A percentile compares a stretch with the other conserved stretches of the same genome.
Evolutionary conservation across 106 monocot genomes (phyloP).

Genomic region (Gastrodia elata): DNA sequence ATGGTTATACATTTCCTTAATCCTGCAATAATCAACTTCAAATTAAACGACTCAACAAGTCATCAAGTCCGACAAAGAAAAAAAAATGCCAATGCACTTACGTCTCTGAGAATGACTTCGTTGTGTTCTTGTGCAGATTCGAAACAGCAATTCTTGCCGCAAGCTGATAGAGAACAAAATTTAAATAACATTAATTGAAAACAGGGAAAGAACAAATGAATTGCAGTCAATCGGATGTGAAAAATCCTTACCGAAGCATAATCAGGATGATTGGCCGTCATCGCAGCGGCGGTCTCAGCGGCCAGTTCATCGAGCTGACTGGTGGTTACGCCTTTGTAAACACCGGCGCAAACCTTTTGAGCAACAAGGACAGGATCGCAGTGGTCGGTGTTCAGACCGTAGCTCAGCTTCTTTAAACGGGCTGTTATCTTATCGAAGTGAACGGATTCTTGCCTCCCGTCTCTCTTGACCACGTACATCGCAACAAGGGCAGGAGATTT

Average conservation of each 20-base stretch:
- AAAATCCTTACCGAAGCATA: slow-evolving; percentile 53
- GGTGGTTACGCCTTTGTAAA: slow-evolving; percentile 89
- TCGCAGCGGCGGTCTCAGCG: slow-evolving; percentile 92
- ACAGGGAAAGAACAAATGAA: background rate
- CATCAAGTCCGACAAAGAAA: background rate
- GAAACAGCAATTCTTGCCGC: slow-evolving; percentile 95
- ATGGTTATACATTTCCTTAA: slow-evolving; percentile 79
- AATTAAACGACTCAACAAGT: background rate
- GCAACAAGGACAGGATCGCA: slow-evolving; percentile 86
- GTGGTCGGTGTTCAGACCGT: slow-evolving; percentile 84
- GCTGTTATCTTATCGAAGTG: slow-evolving; percentile 99
- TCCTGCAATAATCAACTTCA: slow-evolving; percentile 24
- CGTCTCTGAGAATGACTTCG: slow-evolving; percentile 92
- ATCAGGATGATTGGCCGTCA: slow-evolving; percentile 86
- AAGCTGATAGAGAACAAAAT: slow-evolving; percentile 31
- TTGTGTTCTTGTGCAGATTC: slow-evolving; percentile 94
- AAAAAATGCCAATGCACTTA: slow-evolving; percentile 17
- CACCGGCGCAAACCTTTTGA: slow-evolving; percentile 90
- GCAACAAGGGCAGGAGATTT: slow-evolving; percentile 13
- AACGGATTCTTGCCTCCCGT: slow-evolving; percentile 75
- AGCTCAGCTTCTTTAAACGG: slow-evolving; percentile 87
- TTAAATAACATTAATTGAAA: background rate
- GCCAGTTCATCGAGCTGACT: slow-evolving; percentile 91
- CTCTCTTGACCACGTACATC: slow-evolving; percentile 98
- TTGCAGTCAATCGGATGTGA: background rate